Evolutionary conservation across 176 grass and related monocot genomes (phyloP).

Genomic region (Oryza meyeriana): DNA sequence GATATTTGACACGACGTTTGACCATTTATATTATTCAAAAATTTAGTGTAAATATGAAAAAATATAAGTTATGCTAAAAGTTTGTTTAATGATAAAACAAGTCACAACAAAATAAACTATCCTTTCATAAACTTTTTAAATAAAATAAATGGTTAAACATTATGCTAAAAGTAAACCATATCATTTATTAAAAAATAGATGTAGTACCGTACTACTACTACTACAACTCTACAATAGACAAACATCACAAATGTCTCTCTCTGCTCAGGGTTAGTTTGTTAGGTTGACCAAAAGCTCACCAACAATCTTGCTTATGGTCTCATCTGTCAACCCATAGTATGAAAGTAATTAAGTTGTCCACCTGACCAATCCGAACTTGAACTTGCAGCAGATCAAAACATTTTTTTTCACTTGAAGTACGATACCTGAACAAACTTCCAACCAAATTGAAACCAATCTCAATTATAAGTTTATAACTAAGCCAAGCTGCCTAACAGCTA

Average conservation of each 20-base stretch:
- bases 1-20: too few species aligned
- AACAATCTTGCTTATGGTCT: not conserved
- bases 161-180: too few species aligned
- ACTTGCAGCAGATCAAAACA: not conserved
- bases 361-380: not conserved
- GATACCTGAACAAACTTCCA: not conserved
- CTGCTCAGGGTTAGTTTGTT: slow-evolving; percentile 26
- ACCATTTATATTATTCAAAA: too few species aligned
- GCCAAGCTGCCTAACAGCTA: not conserved
- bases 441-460: not conserved
- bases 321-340: not conserved
- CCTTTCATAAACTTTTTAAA: too few species aligned
- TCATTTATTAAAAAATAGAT: too few species aligned
- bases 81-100: too few species aligned
- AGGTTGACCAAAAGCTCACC: slow-evolving; percentile 44
- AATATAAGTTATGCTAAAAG: too few species aligned
- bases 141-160: too few species aligned
- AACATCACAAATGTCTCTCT: not conserved
- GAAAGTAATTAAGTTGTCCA: not conserved
- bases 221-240: too few species aligned
- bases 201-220: too few species aligned
- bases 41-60: too few species aligned
- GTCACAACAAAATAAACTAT: too few species aligned
- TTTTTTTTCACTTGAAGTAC: not conserved
- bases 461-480: not conserved